Percentiles rank a stretch among this genome's conserved stretches.
Conservation (phyloP, 2,329 filamentous ascomycete species). For the Celoporthe dispersa region DNA sequence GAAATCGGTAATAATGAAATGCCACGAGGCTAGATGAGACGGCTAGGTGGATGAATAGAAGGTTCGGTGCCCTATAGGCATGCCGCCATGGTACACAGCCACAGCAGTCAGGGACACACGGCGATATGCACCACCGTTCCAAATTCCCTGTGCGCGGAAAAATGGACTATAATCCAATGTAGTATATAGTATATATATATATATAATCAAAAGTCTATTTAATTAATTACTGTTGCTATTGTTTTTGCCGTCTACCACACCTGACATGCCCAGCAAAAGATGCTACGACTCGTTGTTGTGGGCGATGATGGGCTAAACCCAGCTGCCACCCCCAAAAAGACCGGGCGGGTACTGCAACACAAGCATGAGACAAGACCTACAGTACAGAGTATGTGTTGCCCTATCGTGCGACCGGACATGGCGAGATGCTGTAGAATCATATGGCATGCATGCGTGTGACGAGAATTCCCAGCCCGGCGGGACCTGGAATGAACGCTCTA, state of each 20-base stretch:
- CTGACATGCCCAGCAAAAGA: neutral
- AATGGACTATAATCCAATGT: neutral
- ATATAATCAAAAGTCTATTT: too few species aligned
- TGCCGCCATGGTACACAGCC: neutral
- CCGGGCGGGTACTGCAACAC: neutral
- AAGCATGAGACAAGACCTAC: neutral
- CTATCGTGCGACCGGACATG: slow-evolving; percentile 2
- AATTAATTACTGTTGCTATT: neutral
- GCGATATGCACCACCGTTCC: neutral
- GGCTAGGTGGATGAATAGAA: neutral
- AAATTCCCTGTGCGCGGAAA: too few species aligned
- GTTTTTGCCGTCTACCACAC: neutral
- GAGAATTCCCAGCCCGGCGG: neutral
- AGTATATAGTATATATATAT: too few species aligned
- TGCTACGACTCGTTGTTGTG: neutral
- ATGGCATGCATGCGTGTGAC: neutral
- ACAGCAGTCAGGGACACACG: neutral
- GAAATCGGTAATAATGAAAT: too few species aligned
- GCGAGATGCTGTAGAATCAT: neutral
- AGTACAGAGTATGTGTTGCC: neutral
- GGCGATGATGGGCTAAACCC: neutral
- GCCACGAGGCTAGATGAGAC: neutral
- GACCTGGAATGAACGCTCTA: neutral
- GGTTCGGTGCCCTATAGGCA: neutral
- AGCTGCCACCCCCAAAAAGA: neutral